Evolutionary conservation across 2,329 filamentous ascomycete species (phyloP).

Genomic region (Phaeosphaeria sp.): DNA sequence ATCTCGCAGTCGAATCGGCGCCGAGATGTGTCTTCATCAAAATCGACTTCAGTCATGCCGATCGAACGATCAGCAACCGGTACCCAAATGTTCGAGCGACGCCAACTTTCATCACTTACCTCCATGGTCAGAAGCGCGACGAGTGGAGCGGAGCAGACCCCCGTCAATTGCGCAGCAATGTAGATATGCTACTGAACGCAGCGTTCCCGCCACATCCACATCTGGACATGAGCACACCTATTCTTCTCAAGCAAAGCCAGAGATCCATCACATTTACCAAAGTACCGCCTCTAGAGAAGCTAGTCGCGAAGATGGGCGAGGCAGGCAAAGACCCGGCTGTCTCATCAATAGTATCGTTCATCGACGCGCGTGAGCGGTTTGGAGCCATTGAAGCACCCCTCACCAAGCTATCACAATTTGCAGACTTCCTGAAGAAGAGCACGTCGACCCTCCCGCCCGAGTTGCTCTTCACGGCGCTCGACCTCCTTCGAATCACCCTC

Average conservation of each 20-base stretch:
- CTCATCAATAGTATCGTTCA: slow-evolving; percentile 71
- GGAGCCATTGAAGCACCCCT: slow-evolving; percentile 71
- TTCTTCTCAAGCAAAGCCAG: slow-evolving; percentile 67
- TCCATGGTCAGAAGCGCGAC: slow-evolving; percentile 76
- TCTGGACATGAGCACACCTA: slow-evolving; percentile 72
- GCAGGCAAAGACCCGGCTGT: slow-evolving; percentile 67
- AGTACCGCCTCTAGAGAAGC: slow-evolving; percentile 80
- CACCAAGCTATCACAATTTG: slow-evolving; percentile 73
- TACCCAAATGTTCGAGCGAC: slow-evolving; percentile 70
- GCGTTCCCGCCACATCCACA: slow-evolving; percentile 80
- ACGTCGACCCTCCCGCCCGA: slow-evolving; percentile 66
- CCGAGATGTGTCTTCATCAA: slow-evolving; percentile 77
- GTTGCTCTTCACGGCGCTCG: slow-evolving; percentile 80
- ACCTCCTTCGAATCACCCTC: slow-evolving; percentile 80
- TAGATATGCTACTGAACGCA: slow-evolving; percentile 77
- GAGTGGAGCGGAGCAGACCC: slow-evolving; percentile 82
- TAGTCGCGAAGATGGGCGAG: slow-evolving; percentile 77
- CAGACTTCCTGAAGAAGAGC: slow-evolving; percentile 64
- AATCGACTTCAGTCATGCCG: slow-evolving; percentile 72
- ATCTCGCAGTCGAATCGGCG: slow-evolving; percentile 76
- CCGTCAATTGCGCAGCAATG: slow-evolving; percentile 70
- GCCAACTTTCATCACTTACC: slow-evolving; percentile 87
- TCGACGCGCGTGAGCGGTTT: slow-evolving; percentile 66
- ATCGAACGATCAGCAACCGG: slow-evolving; percentile 66
- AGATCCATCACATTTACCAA: slow-evolving; percentile 80